Evolutionary conservation across 2,329 filamentous ascomycete species (phyloP), one percentile per base, ranked within the genome.

Genomic region (Mycosphaerella arachidis): DNA sequence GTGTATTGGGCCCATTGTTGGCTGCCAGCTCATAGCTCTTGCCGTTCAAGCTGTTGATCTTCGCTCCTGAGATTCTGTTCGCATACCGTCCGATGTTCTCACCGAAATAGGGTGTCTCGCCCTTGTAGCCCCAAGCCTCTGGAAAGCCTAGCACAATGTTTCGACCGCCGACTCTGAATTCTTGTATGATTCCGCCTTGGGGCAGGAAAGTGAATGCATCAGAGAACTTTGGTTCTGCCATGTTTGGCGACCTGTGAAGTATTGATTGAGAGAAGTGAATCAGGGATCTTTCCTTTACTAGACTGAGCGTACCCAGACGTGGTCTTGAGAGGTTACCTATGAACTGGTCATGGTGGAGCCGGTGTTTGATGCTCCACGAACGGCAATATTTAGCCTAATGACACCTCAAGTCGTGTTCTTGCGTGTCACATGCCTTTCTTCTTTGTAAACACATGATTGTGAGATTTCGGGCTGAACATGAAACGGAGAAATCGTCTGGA

Each of bases 121-220:
- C 77, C 65, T 83, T 83, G 78, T 97, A 97, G 62, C 87, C 84
- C 48, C 89, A 85, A 56, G 89, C 84, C 13, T 82, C 86, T 18
- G 89, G 84, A 78, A 97, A 97, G 56, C 88, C 87, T 67, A 94
- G 89, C 24, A 97, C 92, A 66, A 99, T 94, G 78, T 97, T 94
- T 72, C 84, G 79, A 64, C 86, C 88, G 61, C 83, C 88, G 67
- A 97, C 84, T 52, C 81, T 83, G 79, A 97, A 88, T 71, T 89
- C 84, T 74, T 97, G 87, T 72, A 94, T 87, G 72, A 91, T 90
- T 69, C 88, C 90, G 63, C 90, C 90, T 54, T 90, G 81, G 27
- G 89, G 86, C 63, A 93, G 79, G 76, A 93, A 90, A 48, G 81
- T 79, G 70, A 87, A 83, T 48, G 82, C 67, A 60, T 69, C 67